Conservation (phyloP, 2,329 filamentous ascomycete genomes). For the Nothophaeocryptopus gaeumannii region DNA sequence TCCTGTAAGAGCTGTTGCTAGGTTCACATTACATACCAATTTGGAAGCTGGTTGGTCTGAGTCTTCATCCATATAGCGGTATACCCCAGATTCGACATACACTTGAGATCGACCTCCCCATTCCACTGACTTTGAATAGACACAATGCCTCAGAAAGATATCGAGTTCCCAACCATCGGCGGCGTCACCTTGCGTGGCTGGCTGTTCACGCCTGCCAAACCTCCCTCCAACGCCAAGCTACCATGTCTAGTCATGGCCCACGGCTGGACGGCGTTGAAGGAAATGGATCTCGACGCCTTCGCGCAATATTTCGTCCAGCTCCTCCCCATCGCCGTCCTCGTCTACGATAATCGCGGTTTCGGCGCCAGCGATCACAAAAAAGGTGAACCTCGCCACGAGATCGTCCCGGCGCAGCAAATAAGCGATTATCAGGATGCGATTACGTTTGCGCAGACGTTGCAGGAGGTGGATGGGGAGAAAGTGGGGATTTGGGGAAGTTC, state of each 20-base stretch:
- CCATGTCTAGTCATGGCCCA: constrained; percentile 22
- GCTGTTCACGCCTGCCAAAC: constrained; percentile 9
- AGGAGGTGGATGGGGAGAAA: constrained; percentile 33
- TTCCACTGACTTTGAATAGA: too few relatives aligned
- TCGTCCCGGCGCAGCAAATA: constrained; percentile 33
- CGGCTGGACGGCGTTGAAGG: constrained; percentile 20
- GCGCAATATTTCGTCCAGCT: constrained; percentile 20
- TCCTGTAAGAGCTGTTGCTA: too few relatives aligned
- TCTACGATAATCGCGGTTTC: constrained; percentile 38
- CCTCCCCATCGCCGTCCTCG: constrained; percentile 30
- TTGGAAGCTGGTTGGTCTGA: too few relatives aligned
- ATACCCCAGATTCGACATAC: too few relatives aligned
- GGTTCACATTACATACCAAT: too few relatives aligned
- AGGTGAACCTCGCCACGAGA: constrained; percentile 34
- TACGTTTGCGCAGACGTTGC: constrained; percentile 35
- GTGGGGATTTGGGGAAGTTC: constrained; percentile 25
- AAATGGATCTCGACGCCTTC: constrained; percentile 25
- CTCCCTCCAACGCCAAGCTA: constrained; percentile 3
- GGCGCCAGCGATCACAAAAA: constrained; percentile 32
- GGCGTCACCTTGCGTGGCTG: constrained; percentile 19
- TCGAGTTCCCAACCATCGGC: neutral
- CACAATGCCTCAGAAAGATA: too few relatives aligned
- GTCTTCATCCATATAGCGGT: too few relatives aligned
- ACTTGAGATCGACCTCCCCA: too few relatives aligned
- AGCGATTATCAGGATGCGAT: constrained; percentile 41